phyloP scores from a whole-genome alignment of 2,329 filamentous ascomycete genomes.

The Clarireedia monteithiana region DNA sequence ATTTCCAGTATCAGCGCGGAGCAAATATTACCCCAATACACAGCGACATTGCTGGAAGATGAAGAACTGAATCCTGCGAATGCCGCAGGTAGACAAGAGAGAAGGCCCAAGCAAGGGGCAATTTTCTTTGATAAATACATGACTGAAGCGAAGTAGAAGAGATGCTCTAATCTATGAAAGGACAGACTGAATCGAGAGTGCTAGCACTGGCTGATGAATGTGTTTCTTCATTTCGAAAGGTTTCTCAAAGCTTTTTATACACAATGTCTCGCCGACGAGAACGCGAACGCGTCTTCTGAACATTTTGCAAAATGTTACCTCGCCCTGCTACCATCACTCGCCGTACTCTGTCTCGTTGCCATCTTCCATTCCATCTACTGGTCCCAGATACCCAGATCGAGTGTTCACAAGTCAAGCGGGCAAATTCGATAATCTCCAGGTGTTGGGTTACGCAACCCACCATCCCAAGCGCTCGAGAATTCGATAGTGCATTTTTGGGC shows the following conservation, averaged over 20 bases:
- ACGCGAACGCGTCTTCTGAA: background rate
- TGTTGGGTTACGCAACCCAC: background rate
- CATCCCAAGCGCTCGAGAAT: background rate
- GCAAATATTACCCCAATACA: conserved; percentile 54
- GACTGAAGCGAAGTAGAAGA: background rate
- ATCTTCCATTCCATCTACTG: background rate
- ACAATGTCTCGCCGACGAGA: background rate
- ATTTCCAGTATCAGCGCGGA: background rate
- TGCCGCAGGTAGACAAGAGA: conserved; percentile 28
- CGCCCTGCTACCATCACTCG: background rate
- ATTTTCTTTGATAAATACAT: background rate
- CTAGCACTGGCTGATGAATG: too few species aligned
- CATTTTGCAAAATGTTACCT: background rate
- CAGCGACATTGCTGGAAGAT: conserved; percentile 47
- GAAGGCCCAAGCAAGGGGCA: conserved; percentile 23
- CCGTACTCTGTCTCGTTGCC: background rate
- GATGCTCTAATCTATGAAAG: too few species aligned
- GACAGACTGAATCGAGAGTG: too few species aligned
- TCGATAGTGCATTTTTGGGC: too few species aligned
- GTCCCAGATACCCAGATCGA: background rate
- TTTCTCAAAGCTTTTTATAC: background rate
- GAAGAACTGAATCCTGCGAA: conserved; percentile 36
- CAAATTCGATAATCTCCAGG: background rate
- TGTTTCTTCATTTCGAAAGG: too few species aligned
- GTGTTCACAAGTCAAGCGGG: background rate